Evolutionary conservation across 2,329 filamentous ascomycete genomes (phyloP), one percentile per base, ranked within the genome.

Genomic region (Sporothrix brasiliensis): DNA sequence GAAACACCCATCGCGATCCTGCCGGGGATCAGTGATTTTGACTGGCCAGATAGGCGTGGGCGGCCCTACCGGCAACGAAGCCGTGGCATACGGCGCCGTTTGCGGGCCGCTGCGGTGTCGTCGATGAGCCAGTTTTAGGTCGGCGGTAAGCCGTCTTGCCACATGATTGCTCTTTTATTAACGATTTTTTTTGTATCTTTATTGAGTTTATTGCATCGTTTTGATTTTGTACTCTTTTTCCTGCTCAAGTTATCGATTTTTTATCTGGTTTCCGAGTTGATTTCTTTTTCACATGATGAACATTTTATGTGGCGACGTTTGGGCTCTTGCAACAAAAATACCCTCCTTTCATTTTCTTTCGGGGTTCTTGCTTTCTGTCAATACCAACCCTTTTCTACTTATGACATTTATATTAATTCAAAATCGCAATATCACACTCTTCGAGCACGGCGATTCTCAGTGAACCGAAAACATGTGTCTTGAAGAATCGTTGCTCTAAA

Each of bases 261-360:
- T n/a, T 14, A 13, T n/a, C 39, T 50, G 47, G 2, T 27, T 27
- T 19, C 16, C 21, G 41, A 24, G 9, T 27, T 63, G n/a, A 19
- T n/a, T 56, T 41, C 19, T n/a, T 34, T 58, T 60, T 41, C 27
- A 24, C 30, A 41, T 50, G 24, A 65, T 65, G 61, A 63, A 30
- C 50, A 50, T 49, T 7, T 34, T 7, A 65, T 16, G 27, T 44
- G 44, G 50, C 27, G 14, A 65, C 16, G 44, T 65, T 44, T 34
- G 44, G 61, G 44, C 6, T 69, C 19, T 30, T 41, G 13, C 16
- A 50, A 67, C 65, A 34, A n/a, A 67, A 67, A 67, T 67, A 67
- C 65, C 65, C 65, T 34, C 10, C 44, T 58, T 58, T 9, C 27
- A n/a, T 47, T 49, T 44, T 24, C 9, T 50, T n/a, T 60, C 27